These are phyloP conservation scores for Aureobasidium melanogenum DNA, from an alignment of 2,329 filamentous ascomycete species.

Conservation along the genomic window DNA sequence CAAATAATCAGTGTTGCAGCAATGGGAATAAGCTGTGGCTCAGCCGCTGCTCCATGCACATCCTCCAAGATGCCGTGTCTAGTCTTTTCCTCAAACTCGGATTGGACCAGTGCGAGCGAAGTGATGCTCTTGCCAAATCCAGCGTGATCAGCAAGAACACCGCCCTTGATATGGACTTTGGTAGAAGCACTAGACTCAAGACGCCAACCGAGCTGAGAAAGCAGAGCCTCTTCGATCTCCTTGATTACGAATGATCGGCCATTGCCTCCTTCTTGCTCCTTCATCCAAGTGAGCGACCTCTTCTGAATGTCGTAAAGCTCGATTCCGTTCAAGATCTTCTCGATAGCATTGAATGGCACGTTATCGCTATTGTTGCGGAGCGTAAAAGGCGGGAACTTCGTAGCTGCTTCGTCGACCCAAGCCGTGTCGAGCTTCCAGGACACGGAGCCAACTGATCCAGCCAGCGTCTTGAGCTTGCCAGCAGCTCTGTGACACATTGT, in stretches of 20 bases:
- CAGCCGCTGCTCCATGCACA: neutral
- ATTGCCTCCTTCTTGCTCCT: constrained; percentile 39
- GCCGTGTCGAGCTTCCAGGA: constrained; percentile 41
- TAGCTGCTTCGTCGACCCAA: constrained; percentile 25
- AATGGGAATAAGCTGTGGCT: constrained; percentile 17
- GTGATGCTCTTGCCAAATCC: constrained; percentile 60
- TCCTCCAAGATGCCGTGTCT: neutral
- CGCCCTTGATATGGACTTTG: constrained; percentile 42
- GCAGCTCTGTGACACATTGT: constrained; percentile 24
- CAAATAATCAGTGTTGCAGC: constrained; percentile 54
- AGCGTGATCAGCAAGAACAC: constrained; percentile 55
- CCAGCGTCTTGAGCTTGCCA: constrained; percentile 12
- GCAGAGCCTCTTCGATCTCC: constrained; percentile 48
- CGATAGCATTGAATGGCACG: constrained; percentile 3
- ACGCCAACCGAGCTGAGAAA: constrained; percentile 42
- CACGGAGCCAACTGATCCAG: constrained; percentile 17
- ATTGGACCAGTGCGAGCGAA: constrained; percentile 47
- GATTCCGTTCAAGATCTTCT: constrained; percentile 23
- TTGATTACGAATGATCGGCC: constrained; percentile 39
- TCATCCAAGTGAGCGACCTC: constrained; percentile 52
- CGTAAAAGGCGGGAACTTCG: constrained; percentile 31
- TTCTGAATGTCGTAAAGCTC: constrained; percentile 45
- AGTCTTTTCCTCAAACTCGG: constrained; percentile 27
- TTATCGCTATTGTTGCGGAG: constrained; percentile 34
- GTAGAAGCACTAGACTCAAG: constrained; percentile 45